phyloP scores from a whole-genome alignment of 2,329 filamentous ascomycete species.

The Cytospora paraplurivora region DNA sequence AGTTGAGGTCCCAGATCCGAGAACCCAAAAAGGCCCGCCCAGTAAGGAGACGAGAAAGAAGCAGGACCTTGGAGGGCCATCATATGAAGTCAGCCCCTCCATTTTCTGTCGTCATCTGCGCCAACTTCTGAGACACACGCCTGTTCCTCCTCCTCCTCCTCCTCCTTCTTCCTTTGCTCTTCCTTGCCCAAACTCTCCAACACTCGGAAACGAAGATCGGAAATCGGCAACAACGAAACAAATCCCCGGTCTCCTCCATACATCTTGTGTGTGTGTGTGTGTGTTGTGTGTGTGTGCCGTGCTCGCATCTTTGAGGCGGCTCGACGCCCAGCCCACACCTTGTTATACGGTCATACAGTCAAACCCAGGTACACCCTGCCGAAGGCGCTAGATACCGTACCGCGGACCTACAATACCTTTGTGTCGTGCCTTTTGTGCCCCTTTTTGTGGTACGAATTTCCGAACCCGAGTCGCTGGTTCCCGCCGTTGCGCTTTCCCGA shows the following conservation, averaged over 20 bases:
- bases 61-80: conserved; percentile 4
- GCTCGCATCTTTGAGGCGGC: too few relatives aligned
- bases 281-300: too few relatives aligned
- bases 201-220: background rate
- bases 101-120: conserved; percentile 30
- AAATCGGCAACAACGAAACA: background rate
- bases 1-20: conserved; percentile 1
- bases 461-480: conserved; percentile 11
- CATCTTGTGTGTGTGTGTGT: background rate
- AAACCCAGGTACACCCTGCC: background rate
- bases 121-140: conserved; percentile 24
- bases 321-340: too few relatives aligned
- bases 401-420: background rate
- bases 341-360: too few relatives aligned
- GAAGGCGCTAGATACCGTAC: background rate
- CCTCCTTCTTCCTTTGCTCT: background rate
- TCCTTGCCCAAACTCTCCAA: background rate
- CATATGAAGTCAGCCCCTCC: conserved; percentile 25
- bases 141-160: background rate
- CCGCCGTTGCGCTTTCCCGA: conserved; percentile 16
- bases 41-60: conserved; percentile 7
- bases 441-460: conserved; percentile 1
- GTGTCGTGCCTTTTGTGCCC: background rate
- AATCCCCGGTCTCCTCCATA: background rate
- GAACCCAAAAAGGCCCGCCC: conserved; percentile 3